A percentile compares a stretch with the other conserved stretches of the same genome.
These are phyloP conservation scores for Ambrosiella beaveri DNA, from an alignment of 2,329 filamentous ascomycete species.

Conservation along the genomic window DNA sequence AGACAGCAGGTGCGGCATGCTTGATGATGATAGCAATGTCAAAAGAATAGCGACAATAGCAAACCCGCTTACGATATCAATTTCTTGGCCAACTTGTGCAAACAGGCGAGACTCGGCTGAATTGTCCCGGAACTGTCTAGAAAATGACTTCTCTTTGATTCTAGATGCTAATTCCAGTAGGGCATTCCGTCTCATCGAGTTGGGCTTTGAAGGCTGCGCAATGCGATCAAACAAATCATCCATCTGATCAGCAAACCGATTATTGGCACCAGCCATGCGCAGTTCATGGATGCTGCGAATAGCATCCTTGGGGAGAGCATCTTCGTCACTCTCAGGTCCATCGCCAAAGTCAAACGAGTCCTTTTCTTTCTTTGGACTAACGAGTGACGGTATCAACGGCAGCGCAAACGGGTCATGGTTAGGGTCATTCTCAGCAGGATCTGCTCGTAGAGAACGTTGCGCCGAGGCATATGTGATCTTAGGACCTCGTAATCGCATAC, in stretches of 20 bases:
- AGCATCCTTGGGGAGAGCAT: constrained; percentile 27
- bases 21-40: constrained; percentile 42
- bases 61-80: constrained; percentile 45
- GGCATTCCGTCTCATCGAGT: constrained; percentile 38
- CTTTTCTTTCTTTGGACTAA: constrained; percentile 8
- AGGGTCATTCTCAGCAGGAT: constrained; percentile 10
- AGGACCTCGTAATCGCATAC: constrained; percentile 16
- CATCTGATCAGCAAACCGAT: constrained; percentile 47
- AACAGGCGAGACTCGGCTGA: constrained; percentile 54
- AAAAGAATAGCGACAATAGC: constrained; percentile 46
- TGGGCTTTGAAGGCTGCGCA: constrained; percentile 30
- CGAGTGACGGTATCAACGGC: constrained; percentile 6
- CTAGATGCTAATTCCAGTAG: constrained; percentile 43
- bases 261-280: constrained; percentile 47
- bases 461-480: constrained; percentile 24
- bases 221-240: constrained; percentile 46
- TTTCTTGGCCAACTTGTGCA: constrained; percentile 38
- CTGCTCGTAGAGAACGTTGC: constrained; percentile 16
- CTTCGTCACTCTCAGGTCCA: constrained; percentile 23
- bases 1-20: constrained; percentile 40
- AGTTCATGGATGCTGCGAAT: constrained; percentile 49
- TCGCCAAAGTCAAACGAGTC: constrained; percentile 12
- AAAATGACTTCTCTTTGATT: constrained; percentile 44
- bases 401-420: constrained; percentile 12
- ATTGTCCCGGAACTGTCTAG: constrained; percentile 56